Evolutionary conservation across 768 basidiomycete species (phyloP).

Genomic region (Pleurotus tuber-regium): DNA sequence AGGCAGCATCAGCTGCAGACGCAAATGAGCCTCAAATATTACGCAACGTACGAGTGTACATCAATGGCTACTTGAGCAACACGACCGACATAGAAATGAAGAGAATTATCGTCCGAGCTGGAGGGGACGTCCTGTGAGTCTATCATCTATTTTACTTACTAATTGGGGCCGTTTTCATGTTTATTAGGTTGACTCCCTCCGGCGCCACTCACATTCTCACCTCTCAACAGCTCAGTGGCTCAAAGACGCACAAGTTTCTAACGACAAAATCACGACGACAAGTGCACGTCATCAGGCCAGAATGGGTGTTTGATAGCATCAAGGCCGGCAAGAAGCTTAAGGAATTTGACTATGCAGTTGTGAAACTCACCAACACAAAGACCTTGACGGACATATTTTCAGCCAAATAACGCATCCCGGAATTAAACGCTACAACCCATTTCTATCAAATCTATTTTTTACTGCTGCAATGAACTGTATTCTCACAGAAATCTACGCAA

Average conservation of each 20-base stretch:
- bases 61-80: constrained; percentile 64
- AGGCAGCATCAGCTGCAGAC: constrained; percentile 19
- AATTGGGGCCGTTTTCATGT: not conserved
- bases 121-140: constrained; percentile 65
- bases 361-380: constrained; percentile 35
- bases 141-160: not conserved
- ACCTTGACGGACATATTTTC: constrained; percentile 39
- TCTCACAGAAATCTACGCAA: too few relatives aligned
- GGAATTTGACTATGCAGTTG: constrained; percentile 58
- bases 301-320: constrained; percentile 75
- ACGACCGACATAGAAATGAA: constrained; percentile 85
- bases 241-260: constrained; percentile 67
- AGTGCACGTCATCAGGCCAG: constrained; percentile 66
- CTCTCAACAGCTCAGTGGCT: constrained; percentile 65
- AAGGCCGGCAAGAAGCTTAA: constrained; percentile 52
- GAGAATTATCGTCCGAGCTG: constrained; percentile 59
- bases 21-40: constrained; percentile 27
- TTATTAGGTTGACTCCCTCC: constrained; percentile 48
- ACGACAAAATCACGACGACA: constrained; percentile 46
- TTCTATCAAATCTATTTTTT: too few relatives aligned
- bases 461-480: too few relatives aligned
- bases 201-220: constrained; percentile 79
- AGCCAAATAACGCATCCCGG: too few relatives aligned
- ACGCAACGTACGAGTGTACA: constrained; percentile 56
- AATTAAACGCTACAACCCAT: too few relatives aligned